Conservation (phyloP, 257 asterid genomes). For the Nicotiana attenuata region DNA sequence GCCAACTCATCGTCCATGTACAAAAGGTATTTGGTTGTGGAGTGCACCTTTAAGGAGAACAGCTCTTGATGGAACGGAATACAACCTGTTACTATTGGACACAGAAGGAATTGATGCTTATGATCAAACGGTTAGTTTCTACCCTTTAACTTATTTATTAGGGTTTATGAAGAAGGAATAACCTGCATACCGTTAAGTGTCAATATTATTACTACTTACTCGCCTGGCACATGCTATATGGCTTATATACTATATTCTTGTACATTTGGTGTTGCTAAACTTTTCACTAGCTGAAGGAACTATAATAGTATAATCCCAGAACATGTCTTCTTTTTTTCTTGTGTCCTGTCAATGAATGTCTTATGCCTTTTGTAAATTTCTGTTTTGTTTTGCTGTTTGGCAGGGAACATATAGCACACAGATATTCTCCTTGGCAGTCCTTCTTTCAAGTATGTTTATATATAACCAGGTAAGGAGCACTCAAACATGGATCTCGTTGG, state of each 20-base stretch:
- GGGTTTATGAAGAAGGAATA: not conserved
- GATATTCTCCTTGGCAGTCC: slow-evolving; percentile 97
- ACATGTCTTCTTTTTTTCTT: not conserved
- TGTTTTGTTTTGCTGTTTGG: slow-evolving; percentile 10
- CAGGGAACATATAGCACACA: slow-evolving; percentile 99
- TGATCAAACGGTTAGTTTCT: slow-evolving; percentile 86
- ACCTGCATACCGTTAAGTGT: not conserved
- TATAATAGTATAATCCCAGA: not conserved
- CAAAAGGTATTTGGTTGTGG: slow-evolving; percentile 99
- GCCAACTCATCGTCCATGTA: slow-evolving; percentile 93
- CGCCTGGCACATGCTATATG: not conserved
- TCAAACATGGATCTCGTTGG: not conserved
- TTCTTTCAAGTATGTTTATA: slow-evolving; percentile 90
- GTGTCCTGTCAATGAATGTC: not conserved
- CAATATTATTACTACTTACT: not conserved
- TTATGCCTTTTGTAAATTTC: not conserved
- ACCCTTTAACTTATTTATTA: not conserved
- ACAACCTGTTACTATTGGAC: slow-evolving; percentile 85
- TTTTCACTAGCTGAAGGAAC: not conserved
- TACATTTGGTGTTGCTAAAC: not conserved
- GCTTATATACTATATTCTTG: not conserved
- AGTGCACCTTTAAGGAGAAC: slow-evolving; percentile 84
- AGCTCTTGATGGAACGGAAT: slow-evolving; percentile 95
- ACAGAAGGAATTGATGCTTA: slow-evolving; percentile 98
- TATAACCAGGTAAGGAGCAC: slow-evolving; percentile 77